These are phyloP conservation scores for Backusella tarrabulga DNA, from an alignment of 192 early-diverging fungal genomes.

Conservation along the genomic window DNA sequence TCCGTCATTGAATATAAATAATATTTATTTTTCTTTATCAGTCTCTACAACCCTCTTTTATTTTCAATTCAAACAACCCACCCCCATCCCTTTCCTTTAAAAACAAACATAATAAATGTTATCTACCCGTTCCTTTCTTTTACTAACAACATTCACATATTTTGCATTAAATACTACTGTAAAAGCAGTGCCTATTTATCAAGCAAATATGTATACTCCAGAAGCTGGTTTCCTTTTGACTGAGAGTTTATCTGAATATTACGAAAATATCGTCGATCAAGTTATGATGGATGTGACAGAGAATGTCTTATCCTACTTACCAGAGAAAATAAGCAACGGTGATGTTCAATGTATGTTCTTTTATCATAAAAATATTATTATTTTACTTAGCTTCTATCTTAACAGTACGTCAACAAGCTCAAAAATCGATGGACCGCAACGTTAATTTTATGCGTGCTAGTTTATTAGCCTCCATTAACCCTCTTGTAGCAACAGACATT, in stretches of 20 bases:
- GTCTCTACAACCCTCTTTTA: slow-evolving; percentile 14
- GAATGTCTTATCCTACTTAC: slow-evolving; percentile 10
- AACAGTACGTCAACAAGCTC: not conserved
- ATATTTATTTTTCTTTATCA: slow-evolving; percentile 19
- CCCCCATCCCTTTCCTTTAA: slow-evolving; percentile 17
- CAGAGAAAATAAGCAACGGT: slow-evolving; percentile 2
- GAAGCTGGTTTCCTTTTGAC: not conserved
- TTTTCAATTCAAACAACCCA: not conserved
- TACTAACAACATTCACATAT: not conserved
- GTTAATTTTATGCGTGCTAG: slow-evolving; percentile 24
- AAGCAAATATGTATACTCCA: not conserved
- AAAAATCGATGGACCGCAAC: slow-evolving; percentile 11
- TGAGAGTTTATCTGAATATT: slow-evolving; percentile 28
- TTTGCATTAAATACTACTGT: not conserved
- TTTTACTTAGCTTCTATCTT: not conserved
- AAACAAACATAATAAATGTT: not conserved
- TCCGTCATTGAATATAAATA: slow-evolving; percentile 13
- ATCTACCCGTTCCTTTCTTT: slow-evolving; percentile 12
- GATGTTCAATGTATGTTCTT: slow-evolving; percentile 9
- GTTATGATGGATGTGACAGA: slow-evolving; percentile 13
- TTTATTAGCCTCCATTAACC: slow-evolving; percentile 20
- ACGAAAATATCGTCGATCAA: slow-evolving; percentile 29
- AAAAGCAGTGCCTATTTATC: slow-evolving; percentile 1
- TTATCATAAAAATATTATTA: not conserved
- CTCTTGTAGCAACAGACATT: slow-evolving; percentile 18